Conservation (phyloP, 73 alveolate genomes). For the Tetrahymena elliotti region DNA sequence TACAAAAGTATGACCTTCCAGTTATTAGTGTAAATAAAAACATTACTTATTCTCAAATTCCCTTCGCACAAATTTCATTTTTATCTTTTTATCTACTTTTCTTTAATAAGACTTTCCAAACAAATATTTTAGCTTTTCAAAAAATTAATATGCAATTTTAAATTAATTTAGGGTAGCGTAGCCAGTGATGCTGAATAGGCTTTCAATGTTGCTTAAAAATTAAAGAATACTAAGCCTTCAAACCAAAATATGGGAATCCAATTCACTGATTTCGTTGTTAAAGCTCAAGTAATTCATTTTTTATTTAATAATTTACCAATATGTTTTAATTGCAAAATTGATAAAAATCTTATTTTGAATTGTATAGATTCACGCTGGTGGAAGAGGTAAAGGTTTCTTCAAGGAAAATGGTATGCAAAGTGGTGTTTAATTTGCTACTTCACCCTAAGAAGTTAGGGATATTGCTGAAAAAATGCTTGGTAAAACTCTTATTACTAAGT, state of each 20-base stretch:
- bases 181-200: neutral
- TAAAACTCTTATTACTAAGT: slow-evolving; percentile 63
- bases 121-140: neutral
- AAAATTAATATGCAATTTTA: neutral
- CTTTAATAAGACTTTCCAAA: neutral
- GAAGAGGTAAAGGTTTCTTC: slow-evolving; percentile 68
- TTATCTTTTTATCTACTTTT: neutral
- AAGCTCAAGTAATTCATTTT: slow-evolving; percentile 28
- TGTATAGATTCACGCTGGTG: slow-evolving; percentile 52
- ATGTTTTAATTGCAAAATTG: neutral
- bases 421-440: slow-evolving; percentile 46
- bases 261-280: slow-evolving; percentile 46
- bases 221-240: neutral
- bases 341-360: neutral
- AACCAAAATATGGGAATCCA: neutral
- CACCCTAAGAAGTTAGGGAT: slow-evolving; percentile 58
- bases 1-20: neutral
- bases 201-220: neutral
- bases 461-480: slow-evolving; percentile 59
- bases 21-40: neutral
- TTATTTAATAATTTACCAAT: neutral
- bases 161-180: neutral
- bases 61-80: no score
- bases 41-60: neutral
- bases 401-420: slow-evolving; percentile 60